Evolutionary conservation across 306 rosid genomes (phyloP).

Genomic region (Casuarina glauca): DNA sequence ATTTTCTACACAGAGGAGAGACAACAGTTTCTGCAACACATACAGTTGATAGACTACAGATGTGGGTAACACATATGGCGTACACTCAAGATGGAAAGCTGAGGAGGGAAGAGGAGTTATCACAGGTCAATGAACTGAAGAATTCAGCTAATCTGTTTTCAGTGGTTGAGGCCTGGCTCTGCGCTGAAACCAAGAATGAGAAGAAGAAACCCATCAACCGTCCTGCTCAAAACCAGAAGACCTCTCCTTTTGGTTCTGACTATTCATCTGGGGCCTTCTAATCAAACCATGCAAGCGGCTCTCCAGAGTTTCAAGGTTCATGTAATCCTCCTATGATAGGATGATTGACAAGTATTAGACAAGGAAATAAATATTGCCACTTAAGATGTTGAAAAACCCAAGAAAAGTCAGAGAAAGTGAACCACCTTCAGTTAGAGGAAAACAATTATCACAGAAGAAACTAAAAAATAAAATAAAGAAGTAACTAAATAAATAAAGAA

Average conservation of each 20-base stretch:
- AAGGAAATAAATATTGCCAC: not conserved
- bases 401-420: not conserved
- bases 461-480: conserved; percentile 22
- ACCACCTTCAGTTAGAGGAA: not conserved
- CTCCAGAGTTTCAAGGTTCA: conserved; percentile 76
- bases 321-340: conserved; percentile 72
- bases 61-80: conserved; percentile 95
- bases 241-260: conserved; percentile 50
- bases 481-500: not conserved
- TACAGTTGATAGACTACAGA: conserved; percentile 92
- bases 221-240: conserved; percentile 41
- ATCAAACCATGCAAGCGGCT: conserved; percentile 56
- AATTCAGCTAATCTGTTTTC: conserved; percentile 72
- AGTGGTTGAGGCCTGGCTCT: conserved; percentile 90
- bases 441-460: not conserved
- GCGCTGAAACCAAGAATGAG: conserved; percentile 69
- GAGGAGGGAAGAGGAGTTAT: conserved; percentile 69
- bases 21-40: conserved; percentile 92
- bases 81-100: conserved; percentile 88
- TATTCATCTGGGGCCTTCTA: conserved; percentile 39
- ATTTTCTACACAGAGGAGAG: conserved; percentile 67
- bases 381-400: not conserved
- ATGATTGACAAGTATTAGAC: conserved; percentile 27
- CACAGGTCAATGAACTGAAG: conserved; percentile 72
- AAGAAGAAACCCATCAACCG: conserved; percentile 54